Base-by-base conservation (phyloP, 345 rosid species). In the Acer campestre region DNA sequence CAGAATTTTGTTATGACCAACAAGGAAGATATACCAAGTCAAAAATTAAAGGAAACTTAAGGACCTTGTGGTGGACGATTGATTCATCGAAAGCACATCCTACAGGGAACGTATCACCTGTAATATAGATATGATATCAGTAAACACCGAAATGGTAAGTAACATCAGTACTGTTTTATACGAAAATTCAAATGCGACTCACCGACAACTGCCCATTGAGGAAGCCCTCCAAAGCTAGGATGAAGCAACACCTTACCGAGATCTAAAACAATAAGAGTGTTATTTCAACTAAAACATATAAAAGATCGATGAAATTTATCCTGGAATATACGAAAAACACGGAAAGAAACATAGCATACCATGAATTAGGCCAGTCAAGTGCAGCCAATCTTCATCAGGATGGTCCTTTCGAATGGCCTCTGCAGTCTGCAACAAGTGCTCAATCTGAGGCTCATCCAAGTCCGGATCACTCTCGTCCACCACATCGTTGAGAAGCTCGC, bases 181-280 rank as follows among this genome's bases (percentile, higher is more conserved):
- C 8, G 22, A 51, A 38, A 10, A 25, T 23, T 14, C 2, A 61
- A 18, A 55, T 40, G 65, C 27, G 29, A 77, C 92, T 86, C 69
- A 89, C 97, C 98, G 35, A 93, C 97, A 42, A 90, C 95, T 75
- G 97, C 98, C 97, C 98, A 94, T 51, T 94, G 98, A 72, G 97
- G 95, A 17, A 93, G 98, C 79, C 71, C 94, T 56, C 98, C 98
- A 74, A 94, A 93, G 77, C 80, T 78, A 7, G 93, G 88, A 67
- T 79, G 95, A 76, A 90, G 92, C 75, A 94, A 91, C 68, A 93
- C 95, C 83, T 91, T 93, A 67, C 98, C 98, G 25, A 91, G 91
- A 88, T 94, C 98, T 94, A 58, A 35, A 35, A 35, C 38, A 35
- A 35, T 35, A 35, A 35, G 38, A 35, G 38, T 35, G 38, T 35